Evolutionary conservation across 495 filamentous ascomycete species (phyloP).

Genomic region (Hypoxylon lenormandii): DNA sequence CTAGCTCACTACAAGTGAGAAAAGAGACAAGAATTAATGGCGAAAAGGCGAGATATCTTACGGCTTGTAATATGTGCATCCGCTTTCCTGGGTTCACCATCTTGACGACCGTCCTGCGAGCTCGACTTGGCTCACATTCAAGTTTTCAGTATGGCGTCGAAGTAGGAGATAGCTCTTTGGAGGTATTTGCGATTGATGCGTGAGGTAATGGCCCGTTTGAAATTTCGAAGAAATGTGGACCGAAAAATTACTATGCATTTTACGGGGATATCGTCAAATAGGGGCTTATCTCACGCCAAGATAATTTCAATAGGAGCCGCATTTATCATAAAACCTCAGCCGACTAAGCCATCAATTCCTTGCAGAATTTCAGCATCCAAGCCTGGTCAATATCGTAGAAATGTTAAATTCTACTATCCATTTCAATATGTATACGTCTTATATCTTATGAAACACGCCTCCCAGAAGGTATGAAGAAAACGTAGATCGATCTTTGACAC

Average conservation of each 20-base stretch:
- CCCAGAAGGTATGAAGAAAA: no score
- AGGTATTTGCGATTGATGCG: background rate
- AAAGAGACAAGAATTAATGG: slow-evolving; percentile 3
- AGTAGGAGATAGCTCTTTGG: slow-evolving; percentile 10
- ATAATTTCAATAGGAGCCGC: no score
- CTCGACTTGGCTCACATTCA: slow-evolving; percentile 34
- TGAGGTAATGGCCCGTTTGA: slow-evolving; percentile 8
- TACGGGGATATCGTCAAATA: slow-evolving; percentile 2
- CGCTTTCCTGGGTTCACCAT: slow-evolving; percentile 86
- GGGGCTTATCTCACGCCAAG: background rate
- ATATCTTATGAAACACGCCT: no score
- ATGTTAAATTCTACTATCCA: no score
- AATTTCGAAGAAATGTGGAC: slow-evolving; percentile 26
- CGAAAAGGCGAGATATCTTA: slow-evolving; percentile 61
- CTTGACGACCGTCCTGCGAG: slow-evolving; percentile 54
- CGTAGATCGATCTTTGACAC: no score
- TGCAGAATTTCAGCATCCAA: no score
- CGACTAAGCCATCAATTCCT: no score
- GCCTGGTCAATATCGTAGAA: no score
- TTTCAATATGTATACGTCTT: no score
- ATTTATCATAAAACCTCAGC: no score
- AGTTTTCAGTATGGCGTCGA: slow-evolving; percentile 29
- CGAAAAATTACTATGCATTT: slow-evolving; percentile 14
- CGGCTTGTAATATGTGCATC: slow-evolving; percentile 79
- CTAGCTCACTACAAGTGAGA: slow-evolving; percentile 3